Evolutionary conservation across 148 eudicot species (phyloP), one percentile per base, ranked within the genome.

Genomic region (Camellia japonica): DNA sequence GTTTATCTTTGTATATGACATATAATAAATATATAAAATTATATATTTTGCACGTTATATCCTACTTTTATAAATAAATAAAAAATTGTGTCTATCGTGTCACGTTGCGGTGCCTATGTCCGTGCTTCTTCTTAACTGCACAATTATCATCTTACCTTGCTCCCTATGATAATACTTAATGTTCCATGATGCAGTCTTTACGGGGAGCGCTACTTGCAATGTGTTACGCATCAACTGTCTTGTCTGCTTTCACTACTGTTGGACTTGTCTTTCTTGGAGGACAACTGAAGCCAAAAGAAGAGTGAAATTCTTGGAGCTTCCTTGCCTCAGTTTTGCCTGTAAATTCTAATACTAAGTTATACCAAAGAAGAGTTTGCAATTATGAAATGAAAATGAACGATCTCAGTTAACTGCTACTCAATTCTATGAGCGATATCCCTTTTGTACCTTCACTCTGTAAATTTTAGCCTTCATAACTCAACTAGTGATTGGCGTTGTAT

Each of bases 231-330:
- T 93, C 95, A 7, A 83, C 99, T 1, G 11, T 89, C 55, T 83
- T 96, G 84, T 96, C 97, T 4, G 97, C 84, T 20, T 84, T 88
- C 63, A 61, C 99, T 66, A 64, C 93, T 12, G 77, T 90, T 41
- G 99, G 95, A 72, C 96, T 95, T 71, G 80, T 91, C 30, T 83
- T 96, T 76, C 91, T 92, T 18, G 94, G 84, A 73, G 71, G 82
- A 78, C 91, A 90, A 80, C 92, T 96, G 42, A 87, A 86, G 76
- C 85, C 93, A 12, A 82, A 90, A 85, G 86, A 83, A 44, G 84
- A 92, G 81, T 96, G 88, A 93, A 63, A 16, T n/a, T 80, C 3
- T 18, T 13, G 74, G 55, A 73, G 71, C 58, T 52, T 63, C 64
- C 11, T 68, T 54, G 19, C 71, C 77, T 80, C 69, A 19, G n/a